Evolutionary conservation across 805 yeast genomes (phyloP).

Genomic region (Wickerhamomyces alni): DNA sequence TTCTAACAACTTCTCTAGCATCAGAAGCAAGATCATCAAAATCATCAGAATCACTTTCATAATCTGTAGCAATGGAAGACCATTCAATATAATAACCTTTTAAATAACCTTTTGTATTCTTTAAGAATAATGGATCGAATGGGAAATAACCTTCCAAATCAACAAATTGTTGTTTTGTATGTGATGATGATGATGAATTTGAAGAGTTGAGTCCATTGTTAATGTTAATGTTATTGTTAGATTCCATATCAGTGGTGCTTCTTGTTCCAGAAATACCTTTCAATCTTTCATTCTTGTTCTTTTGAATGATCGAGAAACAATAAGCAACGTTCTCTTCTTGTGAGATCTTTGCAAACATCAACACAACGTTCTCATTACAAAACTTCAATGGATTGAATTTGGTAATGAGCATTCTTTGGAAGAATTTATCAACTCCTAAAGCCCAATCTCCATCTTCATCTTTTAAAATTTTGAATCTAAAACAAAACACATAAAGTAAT

Average conservation of each 20-base stretch:
- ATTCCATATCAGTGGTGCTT: constrained; percentile 16
- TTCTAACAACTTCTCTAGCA: constrained; percentile 24
- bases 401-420: constrained; percentile 78
- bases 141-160: constrained; percentile 96
- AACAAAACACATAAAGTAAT: constrained; percentile 84
- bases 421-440: constrained; percentile 74
- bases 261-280: constrained; percentile 34
- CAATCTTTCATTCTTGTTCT: constrained; percentile 54
- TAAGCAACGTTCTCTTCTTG: constrained; percentile 86
- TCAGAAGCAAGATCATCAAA: constrained; percentile 45
- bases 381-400: constrained; percentile 90
- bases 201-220: constrained; percentile 32
- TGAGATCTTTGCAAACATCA: constrained; percentile 89
- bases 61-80: constrained; percentile 67
- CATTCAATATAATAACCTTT: constrained; percentile 68
- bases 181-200: constrained; percentile 7
- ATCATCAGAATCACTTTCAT: constrained; percentile 41
- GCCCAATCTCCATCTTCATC: constrained; percentile 53
- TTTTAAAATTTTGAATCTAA: constrained; percentile 62
- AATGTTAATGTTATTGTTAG: constrained; percentile 16
- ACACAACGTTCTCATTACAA: constrained; percentile 89
- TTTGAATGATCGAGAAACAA: constrained; percentile 89
- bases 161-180: constrained; percentile 72
- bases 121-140: constrained; percentile 83
- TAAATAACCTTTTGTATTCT: constrained; percentile 49